Base-by-base conservation (phyloP, 192 early-diverging fungal genomes). In the Lobosporangium transversale region DNA sequence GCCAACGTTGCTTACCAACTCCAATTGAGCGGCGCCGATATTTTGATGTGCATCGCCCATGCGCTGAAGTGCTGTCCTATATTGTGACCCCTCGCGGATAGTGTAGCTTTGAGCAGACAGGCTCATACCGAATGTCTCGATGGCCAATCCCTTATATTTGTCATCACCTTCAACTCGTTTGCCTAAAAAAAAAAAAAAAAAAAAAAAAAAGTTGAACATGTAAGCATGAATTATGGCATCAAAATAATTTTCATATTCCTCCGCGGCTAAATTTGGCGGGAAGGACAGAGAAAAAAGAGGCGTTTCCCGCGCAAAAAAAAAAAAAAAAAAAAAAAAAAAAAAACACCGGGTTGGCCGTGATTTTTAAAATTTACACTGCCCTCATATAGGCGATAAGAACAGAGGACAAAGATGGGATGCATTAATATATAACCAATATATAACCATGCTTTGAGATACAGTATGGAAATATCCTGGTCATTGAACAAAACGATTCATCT, bases 31-130 rank as follows among this genome's bases (percentile, higher is more conserved):
- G 2, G 42, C 65, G 23, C 73, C 73, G 45, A 76, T 76, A 45
- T 76, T 76, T 44, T 76, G 73, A 32, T 76, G 73, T 12, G 73
- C 73, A 52, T 76, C 73, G 26, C 64, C 73, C 73, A 76, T 66
- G 12, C 63, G 63, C 53, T 67, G 73, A 29, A 76, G 37, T 20
- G 73, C 73, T 23, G 59, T 51, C 44, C 65, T 44, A 36, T 76
- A 76, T 18, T 51, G 23, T n/a, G 64, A 76, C 1, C 73, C 65
- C 37, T 76, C 73, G 8, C 73, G 64, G 23, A 76, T 57, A 33
- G 73, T 62, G 48, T 76, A 76, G 59, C 73, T 76, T 26, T 76
- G 73, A 0, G 73, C 44, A 0, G 64, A 53, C 64, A 76, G 61
- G 40, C 64, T 61, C 58, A 63, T 67, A 40, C 73, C 73, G 17